phyloP scores from a whole-genome alignment of 2,329 filamentous ascomycete genomes.

The Pyricularia grisea region DNA sequence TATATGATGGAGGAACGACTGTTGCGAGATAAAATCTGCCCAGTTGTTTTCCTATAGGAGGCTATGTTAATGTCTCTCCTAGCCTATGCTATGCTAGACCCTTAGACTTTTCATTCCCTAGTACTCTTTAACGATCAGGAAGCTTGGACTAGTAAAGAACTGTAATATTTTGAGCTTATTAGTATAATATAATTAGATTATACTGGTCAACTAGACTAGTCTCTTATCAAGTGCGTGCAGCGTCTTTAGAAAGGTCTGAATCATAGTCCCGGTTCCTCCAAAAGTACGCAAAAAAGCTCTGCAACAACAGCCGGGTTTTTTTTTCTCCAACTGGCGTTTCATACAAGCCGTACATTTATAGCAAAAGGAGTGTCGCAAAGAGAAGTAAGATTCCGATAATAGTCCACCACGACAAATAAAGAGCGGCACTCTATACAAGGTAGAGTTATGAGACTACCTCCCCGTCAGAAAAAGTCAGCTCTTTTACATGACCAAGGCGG shows the following conservation, averaged over 20 bases:
- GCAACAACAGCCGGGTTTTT: too few relatives aligned
- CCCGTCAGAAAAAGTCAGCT: not conserved
- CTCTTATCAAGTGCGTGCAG: not conserved
- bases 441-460: too few relatives aligned
- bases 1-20: too few relatives aligned
- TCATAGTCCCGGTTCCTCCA: not conserved
- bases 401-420: not conserved
- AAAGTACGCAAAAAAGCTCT: not conserved
- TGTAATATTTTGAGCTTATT: not conserved
- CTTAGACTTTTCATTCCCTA: too few relatives aligned
- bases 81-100: too few relatives aligned
- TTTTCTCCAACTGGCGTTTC: not conserved
- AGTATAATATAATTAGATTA: not conserved
- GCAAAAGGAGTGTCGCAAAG: not conserved
- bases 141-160: not conserved
- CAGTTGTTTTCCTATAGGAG: too few relatives aligned
- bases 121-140: too few relatives aligned
- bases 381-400: not conserved
- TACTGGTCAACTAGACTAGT: not conserved
- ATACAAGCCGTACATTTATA: not conserved
- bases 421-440: not conserved
- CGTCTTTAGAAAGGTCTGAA: not conserved
- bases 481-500: conserved; percentile 27
- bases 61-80: too few relatives aligned
- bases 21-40: too few relatives aligned